Percentiles rank a stretch among this genome's conserved stretches.
Conservation (phyloP, 2,329 filamentous ascomycete species). For the Beauveria sp. region DNA sequence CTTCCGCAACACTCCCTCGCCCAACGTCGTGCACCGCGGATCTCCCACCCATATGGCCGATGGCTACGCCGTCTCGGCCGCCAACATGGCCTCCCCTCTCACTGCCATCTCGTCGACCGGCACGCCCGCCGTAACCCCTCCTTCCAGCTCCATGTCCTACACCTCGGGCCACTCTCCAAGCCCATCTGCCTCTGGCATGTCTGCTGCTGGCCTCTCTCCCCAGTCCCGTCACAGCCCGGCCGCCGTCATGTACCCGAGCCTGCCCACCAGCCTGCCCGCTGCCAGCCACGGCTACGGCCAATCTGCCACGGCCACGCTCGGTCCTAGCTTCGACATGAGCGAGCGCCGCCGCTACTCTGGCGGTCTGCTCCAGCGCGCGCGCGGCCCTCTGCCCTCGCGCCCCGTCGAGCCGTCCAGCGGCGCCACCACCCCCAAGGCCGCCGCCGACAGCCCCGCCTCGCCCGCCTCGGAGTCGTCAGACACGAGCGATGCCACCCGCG, state of each 20-base stretch:
- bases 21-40: slow-evolving; percentile 33
- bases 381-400: slow-evolving; percentile 29
- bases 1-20: slow-evolving; percentile 51
- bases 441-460: slow-evolving; percentile 41
- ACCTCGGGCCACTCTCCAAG: slow-evolving; percentile 68
- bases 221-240: slow-evolving; percentile 52
- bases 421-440: slow-evolving; percentile 35
- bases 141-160: slow-evolving; percentile 69
- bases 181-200: slow-evolving; percentile 63
- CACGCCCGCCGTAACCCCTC: slow-evolving; percentile 70
- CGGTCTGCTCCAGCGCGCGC: slow-evolving; percentile 57
- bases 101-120: slow-evolving; percentile 54
- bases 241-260: slow-evolving; percentile 65
- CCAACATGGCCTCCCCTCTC: slow-evolving; percentile 54
- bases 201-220: slow-evolving; percentile 40
- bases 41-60: slow-evolving; percentile 24
- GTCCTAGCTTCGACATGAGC: slow-evolving; percentile 55
- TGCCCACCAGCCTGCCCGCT: slow-evolving; percentile 47
- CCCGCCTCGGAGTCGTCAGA: slow-evolving; percentile 47
- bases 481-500: slow-evolving; percentile 40
- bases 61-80: slow-evolving; percentile 36
- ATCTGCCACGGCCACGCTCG: slow-evolving; percentile 63
- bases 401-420: slow-evolving; percentile 28
- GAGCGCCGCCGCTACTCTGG: slow-evolving; percentile 59
- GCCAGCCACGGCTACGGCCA: slow-evolving; percentile 64